phyloP scores from a whole-genome alignment of 257 asterid genomes.

The Solanum appendiculatum region DNA sequence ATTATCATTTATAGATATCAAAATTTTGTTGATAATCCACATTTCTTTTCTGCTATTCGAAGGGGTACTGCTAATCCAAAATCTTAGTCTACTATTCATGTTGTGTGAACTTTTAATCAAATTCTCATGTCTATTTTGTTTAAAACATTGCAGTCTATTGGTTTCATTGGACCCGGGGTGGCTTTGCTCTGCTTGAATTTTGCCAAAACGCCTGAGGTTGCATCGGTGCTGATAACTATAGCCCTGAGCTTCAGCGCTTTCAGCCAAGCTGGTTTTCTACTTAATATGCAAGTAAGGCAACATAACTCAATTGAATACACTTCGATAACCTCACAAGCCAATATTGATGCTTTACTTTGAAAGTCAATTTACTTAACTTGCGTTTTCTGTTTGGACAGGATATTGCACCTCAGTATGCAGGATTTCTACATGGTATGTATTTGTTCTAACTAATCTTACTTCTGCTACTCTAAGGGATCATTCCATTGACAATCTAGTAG shows the following conservation, averaged over 20 bases:
- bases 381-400: slow-evolving; percentile 41
- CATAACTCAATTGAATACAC: not conserved
- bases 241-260: slow-evolving; percentile 87
- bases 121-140: not conserved
- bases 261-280: slow-evolving; percentile 95
- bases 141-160: slow-evolving; percentile 51
- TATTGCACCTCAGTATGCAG: slow-evolving; percentile 88
- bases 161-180: slow-evolving; percentile 90
- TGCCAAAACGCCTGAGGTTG: slow-evolving; percentile 60
- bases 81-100: not conserved
- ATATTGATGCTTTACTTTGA: not conserved
- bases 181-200: slow-evolving; percentile 71
- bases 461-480: not conserved
- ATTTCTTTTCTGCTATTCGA: not conserved
- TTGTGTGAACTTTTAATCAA: not conserved
- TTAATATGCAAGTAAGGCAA: slow-evolving; percentile 85
- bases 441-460: not conserved
- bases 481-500: not conserved
- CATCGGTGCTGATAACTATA: slow-evolving; percentile 40
- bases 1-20: not conserved
- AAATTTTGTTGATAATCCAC: not conserved
- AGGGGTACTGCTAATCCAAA: not conserved
- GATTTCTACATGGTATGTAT: slow-evolving; percentile 67
- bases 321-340: not conserved
- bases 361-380: not conserved